Conservation (phyloP, 345 rosid species). For the Anacardium occidentale region DNA sequence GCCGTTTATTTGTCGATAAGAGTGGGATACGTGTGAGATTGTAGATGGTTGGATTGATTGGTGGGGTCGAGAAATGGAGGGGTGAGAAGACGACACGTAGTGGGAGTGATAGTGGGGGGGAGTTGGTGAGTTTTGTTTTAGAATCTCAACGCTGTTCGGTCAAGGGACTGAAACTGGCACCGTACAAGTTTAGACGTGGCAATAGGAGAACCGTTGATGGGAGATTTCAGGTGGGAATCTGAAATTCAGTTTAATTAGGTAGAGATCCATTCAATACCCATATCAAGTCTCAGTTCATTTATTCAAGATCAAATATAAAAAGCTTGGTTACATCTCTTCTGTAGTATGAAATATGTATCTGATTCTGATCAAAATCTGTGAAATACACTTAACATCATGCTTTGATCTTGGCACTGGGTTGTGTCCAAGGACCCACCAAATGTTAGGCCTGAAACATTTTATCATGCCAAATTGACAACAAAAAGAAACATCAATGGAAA, state of each 20-base stretch:
- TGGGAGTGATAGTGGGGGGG: neutral
- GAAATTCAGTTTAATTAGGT: too few relatives aligned
- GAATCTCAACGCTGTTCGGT: conserved; percentile 29
- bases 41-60: conserved; percentile 27
- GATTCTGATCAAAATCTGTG: neutral
- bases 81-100: conserved; percentile 23
- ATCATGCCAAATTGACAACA: conserved; percentile 13
- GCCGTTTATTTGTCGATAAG: conserved; percentile 63
- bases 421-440: conserved; percentile 13
- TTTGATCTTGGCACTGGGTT: neutral
- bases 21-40: conserved; percentile 26
- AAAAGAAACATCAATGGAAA: conserved; percentile 1
- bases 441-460: conserved; percentile 3
- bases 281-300: too few relatives aligned
- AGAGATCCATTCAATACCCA: too few relatives aligned
- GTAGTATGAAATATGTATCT: too few relatives aligned
- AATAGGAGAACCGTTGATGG: neutral
- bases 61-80: conserved; percentile 11
- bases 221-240: too few relatives aligned
- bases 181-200: conserved; percentile 16
- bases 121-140: neutral
- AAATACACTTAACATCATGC: neutral
- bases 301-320: too few relatives aligned
- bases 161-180: conserved; percentile 4
- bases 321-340: too few relatives aligned